These are phyloP conservation scores for Penicillium polonicum DNA, from an alignment of 2,329 filamentous ascomycete species.

Conservation along the genomic window DNA sequence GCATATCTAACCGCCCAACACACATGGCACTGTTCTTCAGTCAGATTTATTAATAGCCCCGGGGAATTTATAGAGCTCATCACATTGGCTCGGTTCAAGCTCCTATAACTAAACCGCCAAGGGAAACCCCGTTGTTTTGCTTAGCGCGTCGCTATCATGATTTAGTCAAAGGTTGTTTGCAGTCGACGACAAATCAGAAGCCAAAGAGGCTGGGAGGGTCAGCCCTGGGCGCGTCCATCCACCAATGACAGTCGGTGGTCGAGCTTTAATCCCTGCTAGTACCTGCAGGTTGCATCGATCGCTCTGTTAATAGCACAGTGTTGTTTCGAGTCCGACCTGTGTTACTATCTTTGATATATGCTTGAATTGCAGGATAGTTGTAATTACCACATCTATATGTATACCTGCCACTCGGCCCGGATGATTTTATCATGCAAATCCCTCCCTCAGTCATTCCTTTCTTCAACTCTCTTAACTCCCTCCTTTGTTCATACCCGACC, in stretches of 20 bases:
- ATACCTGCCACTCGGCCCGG: conserved; percentile 13
- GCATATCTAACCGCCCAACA: conserved; percentile 24
- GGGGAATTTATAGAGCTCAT: conserved; percentile 18
- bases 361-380: conserved; percentile 7
- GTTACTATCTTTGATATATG: conserved; percentile 26
- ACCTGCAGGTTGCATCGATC: conserved; percentile 28
- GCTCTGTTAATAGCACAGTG: conserved; percentile 29
- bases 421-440: conserved; percentile 14
- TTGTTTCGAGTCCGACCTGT: conserved; percentile 27
- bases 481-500: conserved; percentile 2
- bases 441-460: conserved; percentile 14
- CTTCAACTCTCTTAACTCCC: conserved; percentile 3
- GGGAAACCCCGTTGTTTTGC: conserved; percentile 26
- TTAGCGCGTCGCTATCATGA: conserved; percentile 25
- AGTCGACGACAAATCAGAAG: conserved; percentile 16
- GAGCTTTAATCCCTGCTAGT: conserved; percentile 21
- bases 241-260: conserved; percentile 24
- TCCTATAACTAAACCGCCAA: conserved; percentile 18
- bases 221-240: conserved; percentile 21
- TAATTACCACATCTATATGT: conserved; percentile 25
- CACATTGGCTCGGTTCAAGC: conserved; percentile 7
- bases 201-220: conserved; percentile 13
- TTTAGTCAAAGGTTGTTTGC: conserved; percentile 19
- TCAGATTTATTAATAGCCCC: conserved; percentile 23
- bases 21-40: conserved; percentile 14